Evolutionary conservation across 2,329 filamentous ascomycete species (phyloP).

Genomic region (Arthroderma uncinatum): DNA sequence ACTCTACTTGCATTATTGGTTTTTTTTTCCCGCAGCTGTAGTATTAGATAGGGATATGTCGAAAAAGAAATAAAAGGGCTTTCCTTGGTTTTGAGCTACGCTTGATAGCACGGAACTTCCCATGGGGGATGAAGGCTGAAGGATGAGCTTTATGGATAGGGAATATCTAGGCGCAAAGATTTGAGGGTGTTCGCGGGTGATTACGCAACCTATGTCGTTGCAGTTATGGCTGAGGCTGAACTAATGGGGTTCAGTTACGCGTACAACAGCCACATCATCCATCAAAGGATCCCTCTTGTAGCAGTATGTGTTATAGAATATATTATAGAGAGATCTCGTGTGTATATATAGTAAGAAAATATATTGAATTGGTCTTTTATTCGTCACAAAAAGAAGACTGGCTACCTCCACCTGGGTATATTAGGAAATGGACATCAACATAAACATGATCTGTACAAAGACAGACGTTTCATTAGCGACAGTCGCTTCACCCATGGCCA

Average conservation of each 20-base stretch:
- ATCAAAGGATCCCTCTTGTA: no score
- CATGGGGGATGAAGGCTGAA: not conserved
- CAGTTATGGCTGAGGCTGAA: no score
- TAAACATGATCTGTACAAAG: not conserved
- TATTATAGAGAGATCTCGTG: not conserved
- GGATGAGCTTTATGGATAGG: not conserved
- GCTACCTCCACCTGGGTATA: slow-evolving; percentile 1
- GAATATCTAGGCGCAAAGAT: no score
- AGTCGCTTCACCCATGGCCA: not conserved
- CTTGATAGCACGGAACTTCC: not conserved
- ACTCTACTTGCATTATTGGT: not conserved
- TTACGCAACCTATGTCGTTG: no score
- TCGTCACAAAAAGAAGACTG: not conserved
- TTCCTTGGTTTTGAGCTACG: not conserved
- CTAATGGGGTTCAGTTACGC: no score
- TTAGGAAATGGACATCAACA: not conserved
- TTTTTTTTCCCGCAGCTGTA: not conserved
- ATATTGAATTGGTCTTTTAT: not conserved
- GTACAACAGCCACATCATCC: no score
- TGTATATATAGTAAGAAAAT: not conserved
- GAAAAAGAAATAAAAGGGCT: not conserved
- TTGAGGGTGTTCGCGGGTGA: no score
- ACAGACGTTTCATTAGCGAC: not conserved
- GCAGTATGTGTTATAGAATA: not conserved
- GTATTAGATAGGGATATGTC: not conserved